Evolutionary conservation across 345 rosid genomes (phyloP).

Genomic region (Hibiscus trionum): DNA sequence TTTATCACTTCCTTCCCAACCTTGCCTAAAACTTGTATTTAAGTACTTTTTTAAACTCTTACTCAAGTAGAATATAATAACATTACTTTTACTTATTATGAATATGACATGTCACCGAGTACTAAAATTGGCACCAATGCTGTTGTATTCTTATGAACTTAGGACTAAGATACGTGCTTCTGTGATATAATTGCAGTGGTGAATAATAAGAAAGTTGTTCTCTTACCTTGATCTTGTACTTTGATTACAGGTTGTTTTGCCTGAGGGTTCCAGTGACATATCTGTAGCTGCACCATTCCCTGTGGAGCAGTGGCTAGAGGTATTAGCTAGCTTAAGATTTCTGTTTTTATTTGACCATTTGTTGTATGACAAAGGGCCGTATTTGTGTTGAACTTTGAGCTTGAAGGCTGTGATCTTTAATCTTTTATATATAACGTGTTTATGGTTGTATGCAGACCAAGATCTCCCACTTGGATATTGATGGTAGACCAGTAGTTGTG

Average conservation of each 20-base stretch:
- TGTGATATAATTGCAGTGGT: neutral
- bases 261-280: no score
- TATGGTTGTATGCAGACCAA: conserved; percentile 46
- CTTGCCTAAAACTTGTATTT: neutral
- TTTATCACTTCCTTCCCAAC: neutral
- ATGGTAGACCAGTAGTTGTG: conserved; percentile 79
- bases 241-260: neutral
- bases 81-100: neutral
- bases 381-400: conserved; percentile 3
- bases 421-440: conserved; percentile 4
- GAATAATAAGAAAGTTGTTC: neutral
- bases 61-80: neutral
- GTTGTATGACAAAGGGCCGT: neutral
- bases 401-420: neutral
- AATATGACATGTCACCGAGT: neutral
- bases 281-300: no score
- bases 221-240: neutral
- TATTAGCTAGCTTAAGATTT: conserved; percentile 22
- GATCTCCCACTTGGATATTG: conserved; percentile 81
- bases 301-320: conserved; percentile 9
- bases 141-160: neutral
- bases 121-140: neutral
- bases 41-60: neutral
- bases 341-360: neutral
- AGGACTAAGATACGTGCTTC: neutral